phyloP scores from a whole-genome alignment of 208 protist genomes.

The Strigomonas culicis region DNA sequence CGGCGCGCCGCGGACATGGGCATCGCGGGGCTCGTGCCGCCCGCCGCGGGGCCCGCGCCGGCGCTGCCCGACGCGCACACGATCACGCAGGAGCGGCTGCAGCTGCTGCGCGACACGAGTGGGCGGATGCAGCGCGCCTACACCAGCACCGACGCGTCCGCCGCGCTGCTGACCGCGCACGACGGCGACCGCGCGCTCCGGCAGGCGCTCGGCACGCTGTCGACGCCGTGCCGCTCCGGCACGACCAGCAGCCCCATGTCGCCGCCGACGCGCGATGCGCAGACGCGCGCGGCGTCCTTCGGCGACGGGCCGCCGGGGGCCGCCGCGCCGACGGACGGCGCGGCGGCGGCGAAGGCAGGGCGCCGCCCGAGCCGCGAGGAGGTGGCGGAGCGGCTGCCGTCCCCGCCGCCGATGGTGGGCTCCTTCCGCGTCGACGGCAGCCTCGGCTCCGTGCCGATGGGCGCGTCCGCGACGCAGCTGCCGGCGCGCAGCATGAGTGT shows the following conservation, averaged over 20 bases:
- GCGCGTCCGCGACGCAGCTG: neutral
- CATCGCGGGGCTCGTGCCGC: too few species aligned
- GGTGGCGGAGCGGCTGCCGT: neutral
- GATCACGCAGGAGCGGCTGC: neutral
- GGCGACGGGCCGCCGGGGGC: neutral
- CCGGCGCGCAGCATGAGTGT: too few species aligned
- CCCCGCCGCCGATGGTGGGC: conserved; percentile 8
- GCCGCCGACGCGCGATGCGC: neutral
- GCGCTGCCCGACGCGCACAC: neutral
- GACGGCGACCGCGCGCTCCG: conserved; percentile 14
- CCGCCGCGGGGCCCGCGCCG: neutral
- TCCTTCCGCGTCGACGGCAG: neutral
- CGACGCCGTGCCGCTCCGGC: neutral
- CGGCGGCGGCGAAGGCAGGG: neutral
- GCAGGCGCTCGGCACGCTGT: conserved; percentile 9
- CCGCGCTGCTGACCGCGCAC: conserved; percentile 7
- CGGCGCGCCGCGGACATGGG: too few species aligned
- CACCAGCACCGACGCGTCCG: conserved; percentile 22
- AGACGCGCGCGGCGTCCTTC: neutral
- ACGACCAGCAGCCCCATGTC: neutral
- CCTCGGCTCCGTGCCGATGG: neutral
- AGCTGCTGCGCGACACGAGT: neutral
- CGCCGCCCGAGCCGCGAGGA: neutral
- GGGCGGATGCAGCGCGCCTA: conserved; percentile 16
- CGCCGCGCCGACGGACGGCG: neutral